These are phyloP conservation scores for Epichloe festucae DNA, from an alignment of 2,329 filamentous ascomycete genomes.

Conservation along the genomic window DNA sequence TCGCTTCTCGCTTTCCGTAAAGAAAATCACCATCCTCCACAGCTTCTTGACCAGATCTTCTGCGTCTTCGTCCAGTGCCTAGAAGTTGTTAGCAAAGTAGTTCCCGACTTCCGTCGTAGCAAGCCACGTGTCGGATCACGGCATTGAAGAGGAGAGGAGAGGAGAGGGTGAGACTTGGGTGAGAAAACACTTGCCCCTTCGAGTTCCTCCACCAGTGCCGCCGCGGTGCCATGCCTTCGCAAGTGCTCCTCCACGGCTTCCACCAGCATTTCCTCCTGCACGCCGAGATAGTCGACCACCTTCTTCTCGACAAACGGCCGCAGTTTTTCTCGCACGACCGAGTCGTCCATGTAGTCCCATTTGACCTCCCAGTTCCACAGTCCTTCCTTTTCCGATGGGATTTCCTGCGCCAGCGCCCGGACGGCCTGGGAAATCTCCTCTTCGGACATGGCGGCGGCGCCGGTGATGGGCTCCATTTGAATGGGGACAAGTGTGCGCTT, in stretches of 20 bases:
- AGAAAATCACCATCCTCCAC: slow-evolving; percentile 98
- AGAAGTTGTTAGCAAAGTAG: slow-evolving; percentile 15
- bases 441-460: slow-evolving; percentile 55
- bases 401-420: slow-evolving; percentile 72
- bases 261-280: slow-evolving; percentile 91
- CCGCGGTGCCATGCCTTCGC: slow-evolving; percentile 59
- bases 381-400: slow-evolving; percentile 73
- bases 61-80: slow-evolving; percentile 89
- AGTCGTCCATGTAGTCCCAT: slow-evolving; percentile 82
- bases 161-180: background rate
- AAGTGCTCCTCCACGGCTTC: slow-evolving; percentile 86
- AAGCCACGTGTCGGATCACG: no score
- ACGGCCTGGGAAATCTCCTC: slow-evolving; percentile 79
- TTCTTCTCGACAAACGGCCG: slow-evolving; percentile 96
- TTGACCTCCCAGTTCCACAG: slow-evolving; percentile 88
- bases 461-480: slow-evolving; percentile 59
- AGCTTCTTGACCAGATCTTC: slow-evolving; percentile 91
- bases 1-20: slow-evolving; percentile 84
- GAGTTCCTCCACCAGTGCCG: slow-evolving; percentile 70
- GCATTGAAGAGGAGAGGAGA: background rate
- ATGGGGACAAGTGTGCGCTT: slow-evolving; percentile 72
- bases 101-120: no score
- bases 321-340: slow-evolving; percentile 71
- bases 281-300: slow-evolving; percentile 89
- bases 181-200: slow-evolving; percentile 53